phyloP scores from a whole-genome alignment of 352 stramenopile species.

The Phytophthora pisi region DNA sequence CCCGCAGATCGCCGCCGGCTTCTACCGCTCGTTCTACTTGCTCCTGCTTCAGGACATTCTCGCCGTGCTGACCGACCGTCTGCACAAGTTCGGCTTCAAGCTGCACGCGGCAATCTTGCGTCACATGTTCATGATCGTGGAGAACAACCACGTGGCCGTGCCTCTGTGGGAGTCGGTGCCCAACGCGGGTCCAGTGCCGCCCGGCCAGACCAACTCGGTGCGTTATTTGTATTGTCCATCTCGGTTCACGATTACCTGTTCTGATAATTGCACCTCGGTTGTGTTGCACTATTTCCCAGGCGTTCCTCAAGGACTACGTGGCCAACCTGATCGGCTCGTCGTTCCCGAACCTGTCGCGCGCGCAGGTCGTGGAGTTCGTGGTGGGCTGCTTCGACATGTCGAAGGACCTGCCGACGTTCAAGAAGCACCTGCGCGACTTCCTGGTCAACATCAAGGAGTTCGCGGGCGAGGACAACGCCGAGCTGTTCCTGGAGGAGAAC shows the following conservation, averaged over 20 bases:
- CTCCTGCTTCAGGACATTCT: slow-evolving; percentile 95
- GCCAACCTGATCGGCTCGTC: slow-evolving; percentile 96
- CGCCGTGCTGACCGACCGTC: slow-evolving; percentile 97
- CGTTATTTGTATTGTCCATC: slow-evolving; percentile 9
- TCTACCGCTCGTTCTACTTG: slow-evolving; percentile 99
- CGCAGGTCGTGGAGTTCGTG: slow-evolving; percentile 97
- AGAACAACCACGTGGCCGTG: slow-evolving; percentile 96
- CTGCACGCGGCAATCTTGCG: slow-evolving; percentile 97
- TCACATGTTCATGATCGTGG: slow-evolving; percentile 98
- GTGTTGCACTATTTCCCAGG: slow-evolving; percentile 27
- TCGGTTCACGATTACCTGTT: neutral
- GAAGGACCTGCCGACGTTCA: slow-evolving; percentile 98
- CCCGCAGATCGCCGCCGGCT: slow-evolving; percentile 94
- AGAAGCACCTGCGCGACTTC: slow-evolving; percentile 99
- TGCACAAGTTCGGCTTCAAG: slow-evolving; percentile 99
- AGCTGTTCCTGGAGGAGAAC: slow-evolving; percentile 97
- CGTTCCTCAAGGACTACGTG: slow-evolving; percentile 97
- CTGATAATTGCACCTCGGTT: neutral
- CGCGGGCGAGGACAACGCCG: slow-evolving; percentile 96
- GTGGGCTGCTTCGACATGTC: slow-evolving; percentile 97
- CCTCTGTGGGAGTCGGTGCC: slow-evolving; percentile 94
- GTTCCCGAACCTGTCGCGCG: slow-evolving; percentile 96
- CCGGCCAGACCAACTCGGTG: slow-evolving; percentile 84
- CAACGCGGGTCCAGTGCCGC: slow-evolving; percentile 62
- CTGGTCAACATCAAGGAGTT: slow-evolving; percentile 99